Conservation (phyloP, 179 eudicot genomes). For the Patellifolia procumbens region DNA sequence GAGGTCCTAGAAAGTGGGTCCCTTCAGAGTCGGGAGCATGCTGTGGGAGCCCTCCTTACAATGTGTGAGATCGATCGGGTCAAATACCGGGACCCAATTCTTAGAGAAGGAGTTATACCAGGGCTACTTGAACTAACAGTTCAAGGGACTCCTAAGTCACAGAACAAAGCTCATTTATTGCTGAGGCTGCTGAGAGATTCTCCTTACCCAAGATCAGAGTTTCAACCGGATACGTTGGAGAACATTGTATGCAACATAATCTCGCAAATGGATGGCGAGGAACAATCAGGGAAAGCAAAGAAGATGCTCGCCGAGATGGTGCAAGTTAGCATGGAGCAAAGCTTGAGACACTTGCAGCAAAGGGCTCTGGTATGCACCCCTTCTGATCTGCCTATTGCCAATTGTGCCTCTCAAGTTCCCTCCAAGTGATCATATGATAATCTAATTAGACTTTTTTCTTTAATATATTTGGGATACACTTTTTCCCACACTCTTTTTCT, state of each 20-base stretch:
- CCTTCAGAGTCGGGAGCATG: slow-evolving; percentile 81
- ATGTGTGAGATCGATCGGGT: slow-evolving; percentile 76
- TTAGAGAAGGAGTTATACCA: slow-evolving; percentile 93
- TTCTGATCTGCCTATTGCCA: slow-evolving; percentile 50
- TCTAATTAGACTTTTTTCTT: background rate
- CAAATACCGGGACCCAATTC: slow-evolving; percentile 73
- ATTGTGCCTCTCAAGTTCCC: slow-evolving; percentile 56
- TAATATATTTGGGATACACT: background rate
- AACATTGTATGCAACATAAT: slow-evolving; percentile 74
- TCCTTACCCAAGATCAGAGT: slow-evolving; percentile 75
- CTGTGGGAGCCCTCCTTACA: slow-evolving; percentile 75
- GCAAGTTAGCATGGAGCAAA: slow-evolving; percentile 98
- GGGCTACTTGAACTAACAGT: slow-evolving; percentile 94
- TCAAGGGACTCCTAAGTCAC: slow-evolving; percentile 76
- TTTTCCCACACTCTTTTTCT: background rate
- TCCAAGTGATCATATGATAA: slow-evolving; percentile 35
- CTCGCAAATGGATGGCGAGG: slow-evolving; percentile 79
- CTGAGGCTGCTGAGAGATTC: slow-evolving; percentile 70
- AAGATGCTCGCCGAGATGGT: slow-evolving; percentile 95
- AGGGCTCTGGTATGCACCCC: slow-evolving; percentile 87
- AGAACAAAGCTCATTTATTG: slow-evolving; percentile 68
- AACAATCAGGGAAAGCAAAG: slow-evolving; percentile 85
- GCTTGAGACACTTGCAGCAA: slow-evolving; percentile 78
- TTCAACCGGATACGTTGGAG: slow-evolving; percentile 72
- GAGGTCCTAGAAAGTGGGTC: slow-evolving; percentile 90